Conservation (phyloP, 2,329 filamentous ascomycete species). For the Phialemoniopsis sp. region DNA sequence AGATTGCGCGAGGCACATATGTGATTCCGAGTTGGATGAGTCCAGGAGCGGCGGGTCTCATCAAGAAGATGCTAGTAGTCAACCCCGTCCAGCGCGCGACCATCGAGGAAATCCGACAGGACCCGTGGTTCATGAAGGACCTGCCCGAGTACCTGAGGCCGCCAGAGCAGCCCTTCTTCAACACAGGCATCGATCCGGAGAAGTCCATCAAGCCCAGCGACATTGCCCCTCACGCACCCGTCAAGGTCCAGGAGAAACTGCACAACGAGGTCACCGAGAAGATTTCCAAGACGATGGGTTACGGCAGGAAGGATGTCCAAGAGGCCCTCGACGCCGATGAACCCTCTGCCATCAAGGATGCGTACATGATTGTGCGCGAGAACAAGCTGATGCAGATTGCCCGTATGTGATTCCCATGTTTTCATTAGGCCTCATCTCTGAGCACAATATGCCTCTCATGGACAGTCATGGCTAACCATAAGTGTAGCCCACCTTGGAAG, state of each 20-base stretch:
- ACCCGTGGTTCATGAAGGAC: constrained; percentile 88
- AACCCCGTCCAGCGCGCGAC: constrained; percentile 93
- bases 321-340: constrained; percentile 89
- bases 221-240: constrained; percentile 74
- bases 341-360: constrained; percentile 97
- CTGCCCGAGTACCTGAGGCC: constrained; percentile 83
- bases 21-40: constrained; percentile 90
- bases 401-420: constrained; percentile 66
- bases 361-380: constrained; percentile 95
- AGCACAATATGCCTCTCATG: no score
- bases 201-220: constrained; percentile 82
- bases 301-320: constrained; percentile 90
- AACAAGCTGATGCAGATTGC: constrained; percentile 96
- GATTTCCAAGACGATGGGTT: constrained; percentile 97
- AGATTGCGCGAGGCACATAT: constrained; percentile 93
- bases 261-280: constrained; percentile 92
- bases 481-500: no score
- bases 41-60: constrained; percentile 73
- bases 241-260: constrained; percentile 80
- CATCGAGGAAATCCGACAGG: constrained; percentile 86
- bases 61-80: constrained; percentile 90
- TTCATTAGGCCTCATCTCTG: constrained; percentile 6
- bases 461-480: constrained; percentile 1
- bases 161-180: constrained; percentile 86
- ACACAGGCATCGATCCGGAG: constrained; percentile 90